Evolutionary conservation across 2,329 filamentous ascomycete species (phyloP).

Genomic region (Cytospora mali): DNA sequence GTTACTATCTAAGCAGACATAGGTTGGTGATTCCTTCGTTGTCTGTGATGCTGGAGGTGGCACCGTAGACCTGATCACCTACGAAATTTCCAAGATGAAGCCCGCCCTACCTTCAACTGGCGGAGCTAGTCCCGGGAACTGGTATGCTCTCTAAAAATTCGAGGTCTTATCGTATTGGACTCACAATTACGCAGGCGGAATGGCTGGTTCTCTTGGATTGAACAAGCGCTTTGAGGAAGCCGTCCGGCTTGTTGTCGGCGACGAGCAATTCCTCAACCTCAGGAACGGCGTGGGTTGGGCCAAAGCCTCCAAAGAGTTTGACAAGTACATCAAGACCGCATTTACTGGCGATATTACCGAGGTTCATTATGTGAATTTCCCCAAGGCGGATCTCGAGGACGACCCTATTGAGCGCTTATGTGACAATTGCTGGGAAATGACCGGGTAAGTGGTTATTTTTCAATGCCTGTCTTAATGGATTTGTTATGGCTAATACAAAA

Average conservation of each 20-base stretch:
- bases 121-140: constrained; percentile 9
- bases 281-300: constrained; percentile 6
- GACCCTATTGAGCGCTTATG: not conserved
- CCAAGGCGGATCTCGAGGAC: not conserved
- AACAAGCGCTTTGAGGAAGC: constrained; percentile 14
- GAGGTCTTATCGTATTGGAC: not conserved
- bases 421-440: constrained; percentile 13
- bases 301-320: constrained; percentile 6
- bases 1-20: too few relatives aligned
- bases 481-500: not conserved
- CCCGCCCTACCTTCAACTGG: constrained; percentile 3
- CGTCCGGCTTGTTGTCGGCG: not conserved
- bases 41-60: constrained; percentile 15
- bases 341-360: not conserved
- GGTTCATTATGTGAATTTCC: not conserved
- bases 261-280: not conserved
- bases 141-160: not conserved
- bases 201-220: not conserved
- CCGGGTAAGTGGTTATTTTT: not conserved
- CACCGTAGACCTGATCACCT: constrained; percentile 16
- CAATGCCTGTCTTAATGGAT: not conserved
- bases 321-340: constrained; percentile 17
- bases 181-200: not conserved
- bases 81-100: not conserved
- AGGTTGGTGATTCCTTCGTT: constrained; percentile 1